phyloP scores from a whole-genome alignment of 345 rosid genomes.

The Viola odorata region DNA sequence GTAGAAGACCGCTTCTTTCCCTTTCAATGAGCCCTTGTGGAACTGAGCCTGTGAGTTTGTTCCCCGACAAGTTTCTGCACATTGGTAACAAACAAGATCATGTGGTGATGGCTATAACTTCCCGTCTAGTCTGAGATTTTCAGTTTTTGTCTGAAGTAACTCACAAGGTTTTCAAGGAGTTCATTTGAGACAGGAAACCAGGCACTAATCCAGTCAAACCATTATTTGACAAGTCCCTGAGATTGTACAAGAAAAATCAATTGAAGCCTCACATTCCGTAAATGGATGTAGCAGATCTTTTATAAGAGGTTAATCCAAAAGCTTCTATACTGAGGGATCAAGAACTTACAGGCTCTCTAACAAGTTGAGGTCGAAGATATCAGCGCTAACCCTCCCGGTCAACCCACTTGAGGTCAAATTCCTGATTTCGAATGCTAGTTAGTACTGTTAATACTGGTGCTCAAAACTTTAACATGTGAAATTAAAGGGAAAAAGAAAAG shows the following conservation, averaged over 20 bases:
- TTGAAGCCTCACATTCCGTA: conserved; percentile 9
- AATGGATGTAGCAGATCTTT: not conserved
- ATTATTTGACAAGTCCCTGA: conserved; percentile 62
- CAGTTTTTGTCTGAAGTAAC: not conserved
- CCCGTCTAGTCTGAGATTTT: not conserved
- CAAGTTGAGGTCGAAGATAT: conserved; percentile 30
- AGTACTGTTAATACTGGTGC: not conserved
- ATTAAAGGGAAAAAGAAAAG: too few species aligned
- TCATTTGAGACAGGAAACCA: conserved; percentile 33
- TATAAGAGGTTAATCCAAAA: not conserved
- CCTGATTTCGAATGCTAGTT: conserved; percentile 20
- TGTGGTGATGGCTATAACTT: not conserved
- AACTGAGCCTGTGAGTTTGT: conserved; percentile 23
- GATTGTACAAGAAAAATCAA: not conserved
- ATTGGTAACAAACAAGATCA: not conserved
- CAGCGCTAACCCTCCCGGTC: conserved; percentile 31
- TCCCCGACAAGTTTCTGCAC: conserved; percentile 27
- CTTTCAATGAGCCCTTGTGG: conserved; percentile 15
- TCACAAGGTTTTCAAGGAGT: conserved; percentile 33
- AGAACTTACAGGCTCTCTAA: conserved; percentile 39
- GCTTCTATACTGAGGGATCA: not conserved
- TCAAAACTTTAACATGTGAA: too few species aligned
- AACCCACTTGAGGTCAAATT: conserved; percentile 50
- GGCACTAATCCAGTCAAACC: conserved; percentile 41
- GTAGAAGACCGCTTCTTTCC: not conserved